Base-by-base conservation (phyloP, 1,284 basidiomycete species). In the Leccinum ponderosum region DNA sequence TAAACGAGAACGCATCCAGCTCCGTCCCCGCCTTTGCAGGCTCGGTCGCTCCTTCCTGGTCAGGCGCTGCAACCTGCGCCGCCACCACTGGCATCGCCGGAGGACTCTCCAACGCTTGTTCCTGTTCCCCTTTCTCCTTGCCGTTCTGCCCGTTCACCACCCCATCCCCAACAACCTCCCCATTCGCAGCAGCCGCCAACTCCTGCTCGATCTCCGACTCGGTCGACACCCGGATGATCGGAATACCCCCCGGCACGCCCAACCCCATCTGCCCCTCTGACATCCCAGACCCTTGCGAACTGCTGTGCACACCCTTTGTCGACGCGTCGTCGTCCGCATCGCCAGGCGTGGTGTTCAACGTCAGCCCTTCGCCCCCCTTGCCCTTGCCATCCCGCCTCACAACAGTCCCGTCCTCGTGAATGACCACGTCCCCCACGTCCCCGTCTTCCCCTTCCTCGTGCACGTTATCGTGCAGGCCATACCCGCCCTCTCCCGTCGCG, bases 1-100 rank as follows among this genome's bases (percentile, higher is more conserved):
- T 95, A 77, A 99, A 98, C 35, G 95, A 94, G 71, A 94, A 94
- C 4, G 90, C 80, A 61, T 91, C 89, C 63, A 83, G 78, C 15
- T 74, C 67, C 33, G 77, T 63, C 53, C 37, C 37, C 22, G 31
- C 44, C 20, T 47, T 47, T 7, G 44, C 25, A 17, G 76, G 65
- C 9, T 72, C 60, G 11, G 70, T 68, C 9, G 83, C 75, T 14
- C 78, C 76, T 44, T 81, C 83, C 27, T 78, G 64, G 4, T 71
- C 67, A 73, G 27, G 54, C 11, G 54, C 2, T n/a, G n/a, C 84
- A 4, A 47, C 12, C 44, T 47, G 44, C 12, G 81, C 82, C 15
- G 87, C 87, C 66, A 85, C 84, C 52, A 81, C 77, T 7, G 90
- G 89, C 66, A 83, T 85, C 73, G 90, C 88, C 58, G 74, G 70